phyloP scores from a whole-genome alignment of 2,329 filamentous ascomycete species.

The Colletotrichum australisinense region DNA sequence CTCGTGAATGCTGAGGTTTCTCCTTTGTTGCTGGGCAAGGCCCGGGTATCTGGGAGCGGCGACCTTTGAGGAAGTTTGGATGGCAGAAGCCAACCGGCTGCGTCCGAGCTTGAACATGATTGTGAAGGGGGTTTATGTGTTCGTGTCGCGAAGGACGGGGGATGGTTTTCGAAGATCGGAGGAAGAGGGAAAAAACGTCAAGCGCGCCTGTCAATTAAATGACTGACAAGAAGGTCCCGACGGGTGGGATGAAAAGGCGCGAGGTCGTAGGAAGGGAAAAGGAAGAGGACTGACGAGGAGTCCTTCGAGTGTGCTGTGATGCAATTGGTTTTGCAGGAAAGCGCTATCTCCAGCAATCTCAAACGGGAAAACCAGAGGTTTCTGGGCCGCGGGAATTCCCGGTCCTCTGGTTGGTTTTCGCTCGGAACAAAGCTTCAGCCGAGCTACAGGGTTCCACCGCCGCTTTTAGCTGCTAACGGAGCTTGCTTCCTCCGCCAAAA shows the following conservation, averaged over 20 bases:
- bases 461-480: background rate
- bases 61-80: constrained; percentile 72
- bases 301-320: constrained; percentile 30
- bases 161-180: background rate
- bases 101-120: constrained; percentile 91
- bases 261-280: constrained; percentile 24
- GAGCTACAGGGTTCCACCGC: constrained; percentile 11
- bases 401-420: constrained; percentile 27
- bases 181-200: background rate
- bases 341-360: constrained; percentile 32
- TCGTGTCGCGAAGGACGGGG: constrained; percentile 16
- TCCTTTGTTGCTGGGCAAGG: constrained; percentile 79
- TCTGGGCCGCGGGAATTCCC: constrained; percentile 36
- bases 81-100: constrained; percentile 81
- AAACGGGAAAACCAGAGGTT: constrained; percentile 33
- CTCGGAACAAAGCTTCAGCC: constrained; percentile 33
- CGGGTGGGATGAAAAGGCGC: constrained; percentile 5
- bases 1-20: constrained; percentile 96
- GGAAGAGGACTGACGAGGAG: constrained; percentile 29
- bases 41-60: constrained; percentile 69
- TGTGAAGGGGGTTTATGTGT: constrained; percentile 36
- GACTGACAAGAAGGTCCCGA: constrained; percentile 21
- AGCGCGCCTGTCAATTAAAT: constrained; percentile 22
- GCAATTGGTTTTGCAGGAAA: constrained; percentile 34
- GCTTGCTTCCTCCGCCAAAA: background rate